Percentiles rank a stretch among this genome's conserved stretches.
Conservation (phyloP, 1,284 basidiomycete species). For the Austropuccinia psidii region DNA sequence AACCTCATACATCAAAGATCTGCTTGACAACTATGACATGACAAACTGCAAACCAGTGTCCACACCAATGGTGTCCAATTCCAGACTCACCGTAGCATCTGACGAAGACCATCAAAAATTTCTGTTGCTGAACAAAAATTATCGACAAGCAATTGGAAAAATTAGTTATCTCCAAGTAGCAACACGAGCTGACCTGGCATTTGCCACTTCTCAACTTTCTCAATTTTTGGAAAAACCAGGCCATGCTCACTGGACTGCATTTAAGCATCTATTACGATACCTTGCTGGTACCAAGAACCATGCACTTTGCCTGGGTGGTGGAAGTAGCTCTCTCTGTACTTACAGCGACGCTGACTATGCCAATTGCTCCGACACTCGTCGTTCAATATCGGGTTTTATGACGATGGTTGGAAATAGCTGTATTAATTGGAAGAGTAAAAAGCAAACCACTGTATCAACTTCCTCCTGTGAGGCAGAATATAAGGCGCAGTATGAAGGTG, state of each 20-base stretch:
- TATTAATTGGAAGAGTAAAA: background rate
- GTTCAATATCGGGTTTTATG: background rate
- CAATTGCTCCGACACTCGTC: background rate
- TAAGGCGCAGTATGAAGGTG: background rate
- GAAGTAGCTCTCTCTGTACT: no score
- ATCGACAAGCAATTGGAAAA: no score
- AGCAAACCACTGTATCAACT: background rate
- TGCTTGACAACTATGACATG: background rate
- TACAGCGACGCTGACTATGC: background rate
- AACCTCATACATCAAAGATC: background rate
- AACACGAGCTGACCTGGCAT: background rate
- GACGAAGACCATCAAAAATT: background rate
- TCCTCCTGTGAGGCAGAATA: background rate
- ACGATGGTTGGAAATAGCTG: background rate
- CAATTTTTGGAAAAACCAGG: background rate
- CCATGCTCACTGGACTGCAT: background rate
- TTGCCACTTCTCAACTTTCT: background rate
- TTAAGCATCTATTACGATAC: background rate
- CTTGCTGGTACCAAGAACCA: background rate
- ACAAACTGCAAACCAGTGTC: background rate
- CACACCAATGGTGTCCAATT: background rate
- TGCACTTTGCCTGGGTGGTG: no score
- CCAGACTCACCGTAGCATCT: background rate
- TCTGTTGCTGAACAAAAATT: no score
- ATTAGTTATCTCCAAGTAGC: background rate